phyloP scores from a whole-genome alignment of 352 stramenopile species.

The Phytopythium vexans region DNA sequence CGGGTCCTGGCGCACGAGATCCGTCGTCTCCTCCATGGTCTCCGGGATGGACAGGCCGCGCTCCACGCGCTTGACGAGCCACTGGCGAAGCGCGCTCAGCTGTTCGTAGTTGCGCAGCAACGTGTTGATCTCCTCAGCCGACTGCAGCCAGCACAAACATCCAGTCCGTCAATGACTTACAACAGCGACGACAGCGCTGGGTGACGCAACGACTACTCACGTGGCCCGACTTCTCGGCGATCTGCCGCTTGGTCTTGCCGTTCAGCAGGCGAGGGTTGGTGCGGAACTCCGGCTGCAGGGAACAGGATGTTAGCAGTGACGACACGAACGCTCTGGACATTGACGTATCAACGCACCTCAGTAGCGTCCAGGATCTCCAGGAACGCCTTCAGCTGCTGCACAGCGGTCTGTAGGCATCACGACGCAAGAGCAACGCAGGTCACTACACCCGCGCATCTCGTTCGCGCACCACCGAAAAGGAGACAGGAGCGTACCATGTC shows the following conservation, averaged over 20 bases:
- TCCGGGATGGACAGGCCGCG: constrained; percentile 69
- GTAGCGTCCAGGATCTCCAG: constrained; percentile 77
- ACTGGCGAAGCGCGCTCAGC: constrained; percentile 65
- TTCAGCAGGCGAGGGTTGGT: constrained; percentile 77
- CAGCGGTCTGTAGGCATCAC: constrained; percentile 47
- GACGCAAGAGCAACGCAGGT: not conserved
- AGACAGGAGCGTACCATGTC: constrained; percentile 48
- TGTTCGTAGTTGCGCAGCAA: constrained; percentile 86
- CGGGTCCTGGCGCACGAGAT: constrained; percentile 76
- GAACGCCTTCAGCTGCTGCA: constrained; percentile 84
- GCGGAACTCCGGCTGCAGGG: constrained; percentile 47
- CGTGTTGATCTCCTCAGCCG: constrained; percentile 83
- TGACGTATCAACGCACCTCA: constrained; percentile 32
- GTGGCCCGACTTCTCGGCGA: constrained; percentile 78
- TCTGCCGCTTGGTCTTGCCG: constrained; percentile 81
- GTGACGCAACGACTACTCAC: constrained; percentile 29
- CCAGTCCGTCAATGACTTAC: not conserved
- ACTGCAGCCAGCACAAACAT: constrained; percentile 21
- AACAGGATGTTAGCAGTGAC: not conserved
- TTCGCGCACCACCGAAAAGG: not conserved
- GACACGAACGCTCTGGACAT: not conserved
- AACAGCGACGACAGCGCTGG: not conserved
- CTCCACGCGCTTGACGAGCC: constrained; percentile 80
- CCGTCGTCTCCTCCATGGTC: constrained; percentile 73
- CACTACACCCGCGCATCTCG: too few species aligned